Percentiles rank a stretch among this genome's conserved stretches.
phyloP scores from a whole-genome alignment of 129 eudicot genomes.

The Tanacetum coccineum region DNA sequence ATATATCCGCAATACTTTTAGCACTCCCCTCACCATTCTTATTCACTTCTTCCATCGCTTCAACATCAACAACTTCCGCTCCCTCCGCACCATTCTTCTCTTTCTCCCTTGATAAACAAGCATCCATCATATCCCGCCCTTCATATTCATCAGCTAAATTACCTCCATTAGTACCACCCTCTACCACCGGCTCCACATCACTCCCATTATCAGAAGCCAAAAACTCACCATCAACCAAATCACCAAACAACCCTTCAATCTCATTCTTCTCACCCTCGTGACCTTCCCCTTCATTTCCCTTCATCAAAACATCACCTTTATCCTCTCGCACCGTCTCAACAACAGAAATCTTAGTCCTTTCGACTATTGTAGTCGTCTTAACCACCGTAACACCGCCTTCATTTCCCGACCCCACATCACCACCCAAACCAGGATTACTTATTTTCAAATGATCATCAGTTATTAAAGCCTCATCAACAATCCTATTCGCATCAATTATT shows the following conservation, averaged over 20 bases:
- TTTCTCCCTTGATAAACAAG: neutral
- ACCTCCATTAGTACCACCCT: neutral
- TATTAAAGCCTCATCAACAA: slow-evolving; percentile 22
- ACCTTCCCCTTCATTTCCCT: neutral
- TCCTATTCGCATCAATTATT: slow-evolving; percentile 4
- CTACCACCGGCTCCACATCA: neutral
- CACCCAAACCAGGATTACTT: slow-evolving; percentile 14
- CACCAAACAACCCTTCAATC: slow-evolving; percentile 13
- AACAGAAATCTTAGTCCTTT: slow-evolving; percentile 8
- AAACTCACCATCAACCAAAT: slow-evolving; percentile 13
- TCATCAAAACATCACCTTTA: slow-evolving; percentile 7
- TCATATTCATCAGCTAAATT: neutral
- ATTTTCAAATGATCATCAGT: neutral
- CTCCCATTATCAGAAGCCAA: slow-evolving; percentile 11
- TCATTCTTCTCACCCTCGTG: neutral
- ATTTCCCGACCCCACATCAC: neutral
- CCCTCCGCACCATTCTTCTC: slow-evolving; percentile 3
- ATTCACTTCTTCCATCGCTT: neutral
- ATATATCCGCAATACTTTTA: neutral
- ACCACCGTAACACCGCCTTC: slow-evolving; percentile 2
- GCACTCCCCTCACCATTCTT: neutral
- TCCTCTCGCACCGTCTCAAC: slow-evolving; percentile 9
- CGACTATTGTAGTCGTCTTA: slow-evolving; percentile 14
- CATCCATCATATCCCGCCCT: slow-evolving; percentile 5
- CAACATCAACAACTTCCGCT: neutral